These are phyloP conservation scores for Fusarium lyarnte DNA, from an alignment of 2,329 filamentous ascomycete species.

Conservation along the genomic window DNA sequence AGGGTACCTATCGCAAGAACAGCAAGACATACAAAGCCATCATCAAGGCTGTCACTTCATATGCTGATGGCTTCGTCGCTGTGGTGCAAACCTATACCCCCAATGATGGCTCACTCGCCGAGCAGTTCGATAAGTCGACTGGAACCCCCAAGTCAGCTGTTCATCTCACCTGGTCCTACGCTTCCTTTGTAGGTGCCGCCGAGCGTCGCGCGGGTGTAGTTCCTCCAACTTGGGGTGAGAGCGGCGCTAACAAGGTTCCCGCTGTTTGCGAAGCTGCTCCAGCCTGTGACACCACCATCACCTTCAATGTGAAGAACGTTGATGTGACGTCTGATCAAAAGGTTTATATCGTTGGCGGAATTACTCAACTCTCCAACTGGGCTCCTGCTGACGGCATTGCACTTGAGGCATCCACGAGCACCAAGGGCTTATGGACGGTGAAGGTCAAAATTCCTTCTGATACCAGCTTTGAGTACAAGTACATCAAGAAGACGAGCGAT, in stretches of 20 bases:
- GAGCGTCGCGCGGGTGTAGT: conserved; percentile 63
- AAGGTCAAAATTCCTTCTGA: conserved; percentile 63
- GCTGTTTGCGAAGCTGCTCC: conserved; percentile 32
- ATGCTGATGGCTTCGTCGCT: conserved; percentile 21
- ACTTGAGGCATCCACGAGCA: conserved; percentile 62
- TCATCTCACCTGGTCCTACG: conserved; percentile 79
- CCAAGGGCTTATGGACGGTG: conserved; percentile 59
- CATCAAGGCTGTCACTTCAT: conserved; percentile 16
- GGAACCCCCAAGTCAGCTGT: conserved; percentile 67
- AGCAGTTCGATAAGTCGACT: conserved; percentile 67
- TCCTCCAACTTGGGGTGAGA: conserved; percentile 62
- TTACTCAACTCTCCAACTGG: conserved; percentile 53
- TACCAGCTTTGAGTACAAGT: conserved; percentile 68
- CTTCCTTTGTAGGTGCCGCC: conserved; percentile 69
- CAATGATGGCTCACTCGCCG: conserved; percentile 68
- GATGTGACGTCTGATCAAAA: conserved; percentile 24
- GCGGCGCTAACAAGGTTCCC: conserved; percentile 28
- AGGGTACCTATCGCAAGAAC: conserved; percentile 15
- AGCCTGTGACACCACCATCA: conserved; percentile 39
- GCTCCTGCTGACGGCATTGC: conserved; percentile 55
- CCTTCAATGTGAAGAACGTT: conserved; percentile 29
- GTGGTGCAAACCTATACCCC: conserved; percentile 70
- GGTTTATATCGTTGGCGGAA: conserved; percentile 40
- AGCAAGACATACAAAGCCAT: conserved; percentile 7
- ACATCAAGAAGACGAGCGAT: conserved; percentile 61